Percentiles rank a stretch among this genome's conserved stretches.
phyloP scores from a whole-genome alignment of 176 grass and related monocot species.

The Echinochloa phyllopogon region DNA sequence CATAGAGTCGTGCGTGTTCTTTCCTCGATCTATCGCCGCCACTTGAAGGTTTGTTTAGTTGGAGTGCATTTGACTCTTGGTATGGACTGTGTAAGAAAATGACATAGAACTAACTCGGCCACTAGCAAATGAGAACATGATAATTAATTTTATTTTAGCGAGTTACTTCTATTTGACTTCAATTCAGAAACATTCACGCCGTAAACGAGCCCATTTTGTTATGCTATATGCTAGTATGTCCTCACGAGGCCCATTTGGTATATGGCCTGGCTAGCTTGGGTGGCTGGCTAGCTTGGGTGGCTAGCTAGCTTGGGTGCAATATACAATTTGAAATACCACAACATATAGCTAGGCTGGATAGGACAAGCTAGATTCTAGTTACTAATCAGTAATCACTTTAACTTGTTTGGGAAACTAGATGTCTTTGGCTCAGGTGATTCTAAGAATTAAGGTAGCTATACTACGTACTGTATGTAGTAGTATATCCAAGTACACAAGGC shows the following conservation, averaged over 20 bases:
- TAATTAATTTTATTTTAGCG: not conserved
- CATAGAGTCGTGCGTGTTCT: no score
- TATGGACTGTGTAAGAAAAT: not conserved
- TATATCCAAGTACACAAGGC: no score
- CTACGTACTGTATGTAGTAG: no score
- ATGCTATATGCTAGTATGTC: not conserved
- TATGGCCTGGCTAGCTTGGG: not conserved
- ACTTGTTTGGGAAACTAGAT: not conserved
- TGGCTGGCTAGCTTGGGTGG: not conserved
- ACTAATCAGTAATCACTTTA: not conserved
- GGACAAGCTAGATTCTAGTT: not conserved
- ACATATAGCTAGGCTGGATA: not conserved
- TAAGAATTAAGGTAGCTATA: no score
- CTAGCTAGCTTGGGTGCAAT: no score
- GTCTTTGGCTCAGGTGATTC: not conserved
- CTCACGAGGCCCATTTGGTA: not conserved
- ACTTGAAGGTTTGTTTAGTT: no score
- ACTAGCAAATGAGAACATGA: not conserved
- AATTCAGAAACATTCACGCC: not conserved
- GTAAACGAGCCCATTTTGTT: not conserved
- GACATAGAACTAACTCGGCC: not conserved
- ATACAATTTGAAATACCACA: not conserved
- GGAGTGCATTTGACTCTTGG: not conserved
- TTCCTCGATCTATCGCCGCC: no score
- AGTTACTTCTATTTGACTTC: not conserved